A percentile compares a stretch with the other conserved stretches of the same genome.
Conservation (phyloP, 805 yeast genomes). For the Cyberlindnera mycetangii region DNA sequence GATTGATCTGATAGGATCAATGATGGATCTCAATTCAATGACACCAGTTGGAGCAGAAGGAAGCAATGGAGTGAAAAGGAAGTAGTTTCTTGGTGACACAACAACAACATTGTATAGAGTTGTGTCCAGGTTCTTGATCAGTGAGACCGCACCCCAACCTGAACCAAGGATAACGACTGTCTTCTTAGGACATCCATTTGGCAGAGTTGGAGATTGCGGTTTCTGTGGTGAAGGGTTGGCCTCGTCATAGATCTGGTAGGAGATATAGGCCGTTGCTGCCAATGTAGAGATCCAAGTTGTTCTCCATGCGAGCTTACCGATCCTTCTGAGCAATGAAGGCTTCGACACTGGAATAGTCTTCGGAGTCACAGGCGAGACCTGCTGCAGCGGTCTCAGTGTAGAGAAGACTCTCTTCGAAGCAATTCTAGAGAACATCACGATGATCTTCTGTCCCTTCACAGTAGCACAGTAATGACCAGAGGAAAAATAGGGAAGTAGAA, state of each 20-base stretch:
- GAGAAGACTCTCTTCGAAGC: constrained; percentile 21
- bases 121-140: constrained; percentile 82
- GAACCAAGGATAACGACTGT: constrained; percentile 72
- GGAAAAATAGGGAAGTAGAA: too few species aligned
- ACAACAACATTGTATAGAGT: constrained; percentile 83
- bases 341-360: constrained; percentile 13
- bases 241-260: constrained; percentile 63
- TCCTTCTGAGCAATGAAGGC: constrained; percentile 25
- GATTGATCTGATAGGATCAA: constrained; percentile 88
- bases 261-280: constrained; percentile 53
- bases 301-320: constrained; percentile 37
- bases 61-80: constrained; percentile 90
- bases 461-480: too few species aligned
- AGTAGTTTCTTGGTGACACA: constrained; percentile 92
- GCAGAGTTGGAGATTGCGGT: constrained; percentile 55
- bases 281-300: constrained; percentile 47
- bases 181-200: constrained; percentile 42
- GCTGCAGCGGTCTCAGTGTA: constrained; percentile 14
- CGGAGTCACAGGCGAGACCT: constrained; percentile 10
- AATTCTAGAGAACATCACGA: constrained; percentile 15
- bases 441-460: too few species aligned
- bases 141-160: constrained; percentile 93
- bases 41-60: constrained; percentile 97
- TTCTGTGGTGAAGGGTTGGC: constrained; percentile 56
- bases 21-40: constrained; percentile 82